Base-by-base conservation (phyloP, 2,329 filamentous ascomycete species). In the Trichoderma breve region DNA sequence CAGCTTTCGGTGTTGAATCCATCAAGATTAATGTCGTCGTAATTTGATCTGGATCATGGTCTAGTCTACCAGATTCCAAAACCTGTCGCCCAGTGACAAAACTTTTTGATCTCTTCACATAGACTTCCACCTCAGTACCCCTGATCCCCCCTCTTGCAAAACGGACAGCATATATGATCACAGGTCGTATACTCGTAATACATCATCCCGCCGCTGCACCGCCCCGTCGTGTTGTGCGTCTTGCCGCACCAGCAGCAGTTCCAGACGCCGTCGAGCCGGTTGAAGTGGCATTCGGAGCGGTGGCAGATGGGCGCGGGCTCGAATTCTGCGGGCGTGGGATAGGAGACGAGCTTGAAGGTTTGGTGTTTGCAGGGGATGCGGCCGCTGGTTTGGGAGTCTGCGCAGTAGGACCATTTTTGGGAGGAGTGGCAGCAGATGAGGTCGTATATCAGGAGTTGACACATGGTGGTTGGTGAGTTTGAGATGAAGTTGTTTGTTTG, bases 181-280 rank as follows among this genome's bases (percentile, higher is more conserved):
- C 86, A 88, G 70, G 81, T 83, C 71, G 85, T 36, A 71, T 82
- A 83, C 21, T 85, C 84, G 55, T 86, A 84, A 62, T 84, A 82
- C 70, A 87, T 83, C 86, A 87, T 87, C 77, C 86, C 79, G 76
- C 85, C 86, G 74, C 82, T 82, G 78, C 86, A 88, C 30, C 85
- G 82, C 5, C 85, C 86, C 30, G 80, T 79, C 58, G 81, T 81
- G 75, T 88, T 88, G 81, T 84, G 84, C n/a, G 81, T 80, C 75
- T 87, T 87, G 32, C 86, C 86, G 72, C 86, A 88, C 85, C 85
- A 87, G 78, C 86, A 88, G 78, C 86, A 88, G 78, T 86, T 86
- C 86, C 86, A 88, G 73, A 78, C 82, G 36, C 86, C 81, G 71
- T 85, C 83, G 72, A 84, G 83, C 62, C 79, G 78, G 78, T 86